Base-by-base conservation (phyloP, 495 filamentous ascomycete genomes). In the Talaromyces borbonicus region DNA sequence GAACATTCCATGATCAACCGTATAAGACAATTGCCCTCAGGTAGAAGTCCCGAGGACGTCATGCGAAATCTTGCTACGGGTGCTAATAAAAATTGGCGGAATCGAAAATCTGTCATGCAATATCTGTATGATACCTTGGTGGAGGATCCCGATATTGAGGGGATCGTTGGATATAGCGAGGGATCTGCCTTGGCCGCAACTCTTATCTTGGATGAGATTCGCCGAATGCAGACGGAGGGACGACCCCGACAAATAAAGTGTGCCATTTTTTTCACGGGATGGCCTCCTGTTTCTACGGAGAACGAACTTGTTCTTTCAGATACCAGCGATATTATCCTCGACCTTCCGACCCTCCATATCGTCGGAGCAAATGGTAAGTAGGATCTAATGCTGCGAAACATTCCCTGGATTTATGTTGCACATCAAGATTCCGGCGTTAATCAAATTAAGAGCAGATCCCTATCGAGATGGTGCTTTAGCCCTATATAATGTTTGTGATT, bases 101-200 rank as follows among this genome's bases (percentile, higher is more conserved):
- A 61, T 14, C 37, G 53, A 38, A 26, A 48, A 1, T 12, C 54
- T 8, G 56, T 61, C 22, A 58, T 61, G 52, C 42, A 53, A 0
- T 61, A 55, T 36, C 56, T 61, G n/a, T 54, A 58, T 31, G 53
- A 58, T 9, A 52, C 46, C 0, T 31, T 61, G 22, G 56, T 56
- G 15, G 43, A 50, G 19, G 41, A 61, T 25, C 58, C 58, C 8
- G 58, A 56, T 14, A 54, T 61, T 35, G 64, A 73, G 16, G 73
- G 68, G 5, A 53, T 80, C 48, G 68, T 80, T 46, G 77, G 77
- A 4, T 80, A 80, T 45, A 79, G 75, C 2, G 77, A 81, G 48
- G 78, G 78, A 14, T 75, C 78, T 22, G 72, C 72, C 0, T 67
- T 80, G 14, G 78, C 74, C 4, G 69, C 69, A 4, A 77, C 74